phyloP scores from a whole-genome alignment of 2,329 filamentous ascomycete species.

The Colletotrichum sp. region DNA sequence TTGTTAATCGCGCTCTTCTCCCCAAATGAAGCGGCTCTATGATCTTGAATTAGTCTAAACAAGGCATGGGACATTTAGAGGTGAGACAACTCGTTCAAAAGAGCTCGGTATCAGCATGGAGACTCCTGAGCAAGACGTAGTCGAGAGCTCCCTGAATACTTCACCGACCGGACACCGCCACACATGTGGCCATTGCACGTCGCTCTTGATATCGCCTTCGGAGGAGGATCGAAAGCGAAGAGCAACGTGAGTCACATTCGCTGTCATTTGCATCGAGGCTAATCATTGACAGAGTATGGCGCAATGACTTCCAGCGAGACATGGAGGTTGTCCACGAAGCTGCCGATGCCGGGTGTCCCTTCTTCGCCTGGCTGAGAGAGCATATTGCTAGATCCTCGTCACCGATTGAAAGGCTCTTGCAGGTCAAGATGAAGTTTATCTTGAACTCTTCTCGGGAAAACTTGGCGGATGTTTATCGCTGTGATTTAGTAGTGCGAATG shows the following conservation, averaged over 20 bases:
- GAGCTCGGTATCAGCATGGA: not conserved
- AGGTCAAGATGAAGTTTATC: not conserved
- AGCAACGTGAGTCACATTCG: not conserved
- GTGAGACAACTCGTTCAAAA: not conserved
- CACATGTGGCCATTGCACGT: not conserved
- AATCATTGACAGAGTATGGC: not conserved
- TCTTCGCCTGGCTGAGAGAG: not conserved
- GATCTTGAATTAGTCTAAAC: not conserved
- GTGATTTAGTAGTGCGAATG: not conserved
- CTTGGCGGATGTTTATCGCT: not conserved
- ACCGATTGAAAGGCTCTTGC: not conserved
- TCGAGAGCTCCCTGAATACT: not conserved
- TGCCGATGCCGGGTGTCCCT: not conserved
- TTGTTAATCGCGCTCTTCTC: not conserved
- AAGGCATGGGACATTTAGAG: not conserved
- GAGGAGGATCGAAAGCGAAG: not conserved
- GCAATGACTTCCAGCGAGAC: not conserved
- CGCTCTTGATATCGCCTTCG: not conserved
- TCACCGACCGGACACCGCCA: not conserved
- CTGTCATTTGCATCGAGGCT: not conserved
- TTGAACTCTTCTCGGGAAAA: not conserved
- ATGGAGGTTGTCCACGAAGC: not conserved
- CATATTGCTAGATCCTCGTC: not conserved
- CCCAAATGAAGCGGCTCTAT: not conserved
- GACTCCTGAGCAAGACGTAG: not conserved